Evolutionary conservation across 495 filamentous ascomycete species (phyloP).

Genomic region (Trichocladium antarcticum): DNA sequence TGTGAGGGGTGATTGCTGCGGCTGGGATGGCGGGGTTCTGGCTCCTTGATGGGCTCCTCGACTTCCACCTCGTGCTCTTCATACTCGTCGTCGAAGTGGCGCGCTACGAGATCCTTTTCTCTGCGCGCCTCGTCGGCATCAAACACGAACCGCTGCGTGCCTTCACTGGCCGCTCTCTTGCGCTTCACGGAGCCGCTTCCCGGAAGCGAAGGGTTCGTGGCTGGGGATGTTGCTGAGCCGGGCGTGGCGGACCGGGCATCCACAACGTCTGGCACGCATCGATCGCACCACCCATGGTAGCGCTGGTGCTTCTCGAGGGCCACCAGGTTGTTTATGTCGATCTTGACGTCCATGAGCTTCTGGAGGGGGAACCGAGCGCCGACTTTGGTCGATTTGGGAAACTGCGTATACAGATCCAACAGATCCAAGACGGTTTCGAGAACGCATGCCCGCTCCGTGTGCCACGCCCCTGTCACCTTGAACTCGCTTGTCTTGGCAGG

Average conservation of each 20-base stretch:
- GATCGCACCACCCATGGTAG: conserved; percentile 33
- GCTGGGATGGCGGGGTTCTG: conserved; percentile 22
- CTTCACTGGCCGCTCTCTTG: conserved; percentile 50
- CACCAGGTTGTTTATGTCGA: conserved; percentile 69
- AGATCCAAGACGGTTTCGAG: conserved; percentile 81
- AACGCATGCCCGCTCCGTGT: conserved; percentile 55
- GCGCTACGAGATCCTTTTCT: conserved; percentile 56
- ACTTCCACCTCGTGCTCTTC: conserved; percentile 66
- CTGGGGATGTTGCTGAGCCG: conserved; percentile 29
- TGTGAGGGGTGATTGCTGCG: conserved; percentile 7
- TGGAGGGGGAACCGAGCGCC: conserved; percentile 60
- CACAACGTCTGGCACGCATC: conserved; percentile 30
- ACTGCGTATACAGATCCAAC: conserved; percentile 75
- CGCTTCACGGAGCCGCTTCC: conserved; percentile 31
- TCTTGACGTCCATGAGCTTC: conserved; percentile 70
- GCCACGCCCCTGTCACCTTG: conserved; percentile 35
- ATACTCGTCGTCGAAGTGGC: conserved; percentile 62
- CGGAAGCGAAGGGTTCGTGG: conserved; percentile 24
- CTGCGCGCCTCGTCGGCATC: conserved; percentile 62
- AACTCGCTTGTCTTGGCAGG: conserved; percentile 31
- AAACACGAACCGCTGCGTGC: conserved; percentile 84
- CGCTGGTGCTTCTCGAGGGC: conserved; percentile 28
- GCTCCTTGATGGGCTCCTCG: conserved; percentile 38
- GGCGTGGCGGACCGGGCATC: conserved; percentile 26
- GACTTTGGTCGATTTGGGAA: conserved; percentile 58